phyloP scores from a whole-genome alignment of 257 asterid species.

The Solanum medicagineum region DNA sequence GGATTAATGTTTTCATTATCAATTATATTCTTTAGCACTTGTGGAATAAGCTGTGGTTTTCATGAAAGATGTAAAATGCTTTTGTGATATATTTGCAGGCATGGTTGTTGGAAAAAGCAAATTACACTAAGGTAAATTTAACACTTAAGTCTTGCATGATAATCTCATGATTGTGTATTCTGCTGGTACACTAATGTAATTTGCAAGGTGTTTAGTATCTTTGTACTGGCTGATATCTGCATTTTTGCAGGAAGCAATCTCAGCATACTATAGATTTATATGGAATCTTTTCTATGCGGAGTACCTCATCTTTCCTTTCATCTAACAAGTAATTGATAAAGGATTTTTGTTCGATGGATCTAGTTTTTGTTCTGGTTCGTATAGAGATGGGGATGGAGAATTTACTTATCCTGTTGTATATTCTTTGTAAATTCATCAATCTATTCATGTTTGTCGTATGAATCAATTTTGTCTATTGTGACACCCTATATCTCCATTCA shows the following conservation, averaged over 20 bases:
- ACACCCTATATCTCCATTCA: background rate
- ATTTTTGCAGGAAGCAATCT: constrained; percentile 71
- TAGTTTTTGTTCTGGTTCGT: background rate
- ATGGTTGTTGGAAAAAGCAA: constrained; percentile 70
- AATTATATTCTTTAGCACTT: background rate
- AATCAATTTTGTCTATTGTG: background rate
- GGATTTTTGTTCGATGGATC: constrained; percentile 8
- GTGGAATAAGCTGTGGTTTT: background rate
- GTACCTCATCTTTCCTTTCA: constrained; percentile 76
- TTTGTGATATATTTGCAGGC: constrained; percentile 34
- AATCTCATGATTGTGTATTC: background rate
- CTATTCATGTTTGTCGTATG: background rate
- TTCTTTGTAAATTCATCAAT: background rate
- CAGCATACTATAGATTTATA: constrained; percentile 65
- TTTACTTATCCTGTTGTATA: background rate
- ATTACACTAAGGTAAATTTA: constrained; percentile 57
- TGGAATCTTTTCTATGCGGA: constrained; percentile 94
- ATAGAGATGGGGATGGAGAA: background rate
- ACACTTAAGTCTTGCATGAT: background rate
- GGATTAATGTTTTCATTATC: background rate
- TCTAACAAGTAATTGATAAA: constrained; percentile 23
- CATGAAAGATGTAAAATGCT: background rate
- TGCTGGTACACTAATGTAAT: background rate
- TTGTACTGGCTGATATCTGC: background rate
- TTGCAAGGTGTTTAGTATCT: background rate